These are phyloP conservation scores for Botrytis galanthina DNA, from an alignment of 2,329 filamentous ascomycete species.

Conservation along the genomic window DNA sequence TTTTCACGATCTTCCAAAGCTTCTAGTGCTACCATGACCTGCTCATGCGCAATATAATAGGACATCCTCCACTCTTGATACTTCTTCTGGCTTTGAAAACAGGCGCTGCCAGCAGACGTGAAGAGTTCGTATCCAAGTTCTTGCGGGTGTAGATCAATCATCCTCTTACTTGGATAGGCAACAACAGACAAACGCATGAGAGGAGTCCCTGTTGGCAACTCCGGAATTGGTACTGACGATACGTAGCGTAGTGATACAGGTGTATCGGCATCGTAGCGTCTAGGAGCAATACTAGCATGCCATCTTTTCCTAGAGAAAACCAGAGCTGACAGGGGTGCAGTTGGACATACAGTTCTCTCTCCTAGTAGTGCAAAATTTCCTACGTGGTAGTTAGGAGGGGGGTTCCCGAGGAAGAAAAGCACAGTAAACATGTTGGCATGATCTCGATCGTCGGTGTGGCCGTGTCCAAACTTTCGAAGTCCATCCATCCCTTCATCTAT, in stretches of 20 bases:
- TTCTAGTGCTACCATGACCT: neutral
- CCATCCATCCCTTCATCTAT: neutral
- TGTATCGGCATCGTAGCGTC: neutral
- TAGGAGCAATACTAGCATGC: neutral
- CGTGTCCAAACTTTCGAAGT: neutral
- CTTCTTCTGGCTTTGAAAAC: neutral
- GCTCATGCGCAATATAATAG: neutral
- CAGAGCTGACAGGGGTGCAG: neutral
- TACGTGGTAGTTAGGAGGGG: neutral
- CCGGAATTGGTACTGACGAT: neutral
- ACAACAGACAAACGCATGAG: neutral
- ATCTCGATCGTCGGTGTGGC: neutral
- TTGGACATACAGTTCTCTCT: neutral
- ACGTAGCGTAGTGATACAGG: neutral
- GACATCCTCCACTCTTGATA: neutral
- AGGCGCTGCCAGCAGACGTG: neutral
- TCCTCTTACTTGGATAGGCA: neutral
- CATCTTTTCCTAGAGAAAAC: neutral
- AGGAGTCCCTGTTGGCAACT: neutral
- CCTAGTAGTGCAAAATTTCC: neutral
- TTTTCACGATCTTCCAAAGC: neutral
- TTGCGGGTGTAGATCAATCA: neutral
- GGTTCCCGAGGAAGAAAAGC: neutral
- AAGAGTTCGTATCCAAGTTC: neutral
- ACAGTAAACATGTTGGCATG: neutral